Base-by-base conservation (phyloP, 148 eudicot species). In the Rhododendron kiyosumense region DNA sequence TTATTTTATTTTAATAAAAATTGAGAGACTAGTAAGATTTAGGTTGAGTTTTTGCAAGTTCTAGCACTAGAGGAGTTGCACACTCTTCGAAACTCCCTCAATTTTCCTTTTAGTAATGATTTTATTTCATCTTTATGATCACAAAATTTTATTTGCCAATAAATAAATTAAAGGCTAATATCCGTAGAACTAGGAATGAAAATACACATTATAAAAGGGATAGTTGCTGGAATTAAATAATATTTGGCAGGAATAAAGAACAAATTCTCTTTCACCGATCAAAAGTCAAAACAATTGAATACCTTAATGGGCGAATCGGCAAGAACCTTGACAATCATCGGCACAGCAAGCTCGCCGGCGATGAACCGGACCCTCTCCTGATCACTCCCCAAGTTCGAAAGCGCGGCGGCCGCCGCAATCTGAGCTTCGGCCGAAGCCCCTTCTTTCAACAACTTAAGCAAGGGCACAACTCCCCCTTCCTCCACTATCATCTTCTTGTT, bases 401-500 rank as follows among this genome's bases (percentile, higher is more conserved):
- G 82, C 30, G 96, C 94, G 5, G 84, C 84, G 2, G 96, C 89
- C 0, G 98, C 96, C 1, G 96, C 95, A 63, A 90, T 83, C 83
- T 94, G 96, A 0, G 94, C 94, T 2, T 95, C 96, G 6, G 85
- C 20, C 1, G 91, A 92, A 52, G 91, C 91, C 14, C 94, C 91
- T 41, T 95, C 96, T 22, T 94, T 95, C 85, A 95, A 74, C 61
- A 95, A 81, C 84, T 87, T 90, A 57, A 95, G 86, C 49, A 95
- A 85, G 14, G 95, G 93, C 17, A 87, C 83, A 84, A 95, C 84
- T 24, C 95, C 98, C 0, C 93, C 93, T 91, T 95, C 96, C 73
- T 92, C 96, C 9, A 92, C 93, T 13, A 95, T 95, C 84, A 94
- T 89, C 78, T 92, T 90, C 91, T 91, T 90, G 84, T 89, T 91